Conservation (phyloP, 164 flowering plant genomes). For the Warburgia ugandensis region DNA sequence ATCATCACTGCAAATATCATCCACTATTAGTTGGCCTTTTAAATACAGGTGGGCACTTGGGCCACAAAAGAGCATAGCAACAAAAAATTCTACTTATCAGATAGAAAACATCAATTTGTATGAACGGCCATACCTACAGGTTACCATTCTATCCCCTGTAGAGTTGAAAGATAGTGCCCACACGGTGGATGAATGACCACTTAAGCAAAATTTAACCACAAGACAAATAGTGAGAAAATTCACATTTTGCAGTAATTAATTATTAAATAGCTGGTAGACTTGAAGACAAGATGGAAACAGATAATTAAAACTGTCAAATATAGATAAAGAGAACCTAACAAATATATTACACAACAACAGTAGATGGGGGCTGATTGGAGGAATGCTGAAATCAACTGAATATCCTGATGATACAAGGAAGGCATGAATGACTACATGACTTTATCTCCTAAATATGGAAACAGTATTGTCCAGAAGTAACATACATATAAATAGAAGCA, state of each 20-base stretch:
- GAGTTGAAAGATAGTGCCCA: slow-evolving; percentile 34
- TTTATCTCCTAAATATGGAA: not conserved
- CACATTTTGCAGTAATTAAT: not conserved
- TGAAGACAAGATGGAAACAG: not conserved
- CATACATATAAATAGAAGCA: too few relatives aligned
- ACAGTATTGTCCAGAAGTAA: too few relatives aligned
- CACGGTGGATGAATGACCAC: slow-evolving; percentile 35
- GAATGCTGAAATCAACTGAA: not conserved
- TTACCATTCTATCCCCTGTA: slow-evolving; percentile 26
- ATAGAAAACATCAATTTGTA: not conserved
- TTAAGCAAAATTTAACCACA: slow-evolving; percentile 4
- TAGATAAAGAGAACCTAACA: not conserved
- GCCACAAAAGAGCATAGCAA: not conserved
- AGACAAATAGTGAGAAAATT: not conserved
- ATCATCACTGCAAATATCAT: slow-evolving; percentile 22
- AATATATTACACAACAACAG: not conserved
- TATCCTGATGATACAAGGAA: not conserved
- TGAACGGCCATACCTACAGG: slow-evolving; percentile 25
- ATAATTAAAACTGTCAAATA: not conserved
- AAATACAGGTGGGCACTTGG: not conserved
- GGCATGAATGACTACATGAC: not conserved
- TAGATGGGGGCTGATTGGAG: not conserved
- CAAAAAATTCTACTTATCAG: not conserved
- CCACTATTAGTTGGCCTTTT: slow-evolving; percentile 3
- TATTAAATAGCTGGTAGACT: not conserved